phyloP scores from a whole-genome alignment of 2,329 filamentous ascomycete genomes.

The Arthrobotrys iridis region DNA sequence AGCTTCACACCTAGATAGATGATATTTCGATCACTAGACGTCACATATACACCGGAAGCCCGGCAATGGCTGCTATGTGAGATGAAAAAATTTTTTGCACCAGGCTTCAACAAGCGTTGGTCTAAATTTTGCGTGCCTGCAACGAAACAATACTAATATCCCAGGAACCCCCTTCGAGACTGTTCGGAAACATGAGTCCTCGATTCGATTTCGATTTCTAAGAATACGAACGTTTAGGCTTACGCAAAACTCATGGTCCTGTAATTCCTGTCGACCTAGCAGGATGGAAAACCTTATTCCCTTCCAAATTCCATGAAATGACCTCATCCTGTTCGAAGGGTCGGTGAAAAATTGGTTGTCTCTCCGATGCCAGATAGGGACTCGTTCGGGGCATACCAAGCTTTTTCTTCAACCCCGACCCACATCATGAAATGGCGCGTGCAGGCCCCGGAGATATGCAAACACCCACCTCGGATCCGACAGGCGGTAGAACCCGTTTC shows the following conservation, averaged over 20 bases:
- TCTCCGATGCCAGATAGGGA: constrained; percentile 5
- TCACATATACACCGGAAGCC: constrained; percentile 47
- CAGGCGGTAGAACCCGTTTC: constrained; percentile 26
- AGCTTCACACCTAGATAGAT: neutral
- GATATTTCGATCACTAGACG: neutral
- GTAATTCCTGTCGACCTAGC: constrained; percentile 23
- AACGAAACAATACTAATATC: constrained; percentile 21
- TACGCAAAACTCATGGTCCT: neutral
- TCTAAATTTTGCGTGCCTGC: constrained; percentile 10
- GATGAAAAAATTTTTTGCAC: neutral
- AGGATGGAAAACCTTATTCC: neutral
- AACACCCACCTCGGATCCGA: constrained; percentile 41
- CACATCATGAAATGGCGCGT: constrained; percentile 15
- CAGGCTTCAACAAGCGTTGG: too few relatives aligned
- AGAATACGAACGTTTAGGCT: neutral
- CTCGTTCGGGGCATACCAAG: constrained; percentile 28
- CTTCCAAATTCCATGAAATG: constrained; percentile 32
- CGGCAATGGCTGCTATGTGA: constrained; percentile 19
- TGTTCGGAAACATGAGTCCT: constrained; percentile 1
- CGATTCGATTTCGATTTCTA: neutral
- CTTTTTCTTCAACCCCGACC: constrained; percentile 26
- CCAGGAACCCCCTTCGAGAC: neutral
- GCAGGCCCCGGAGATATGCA: constrained; percentile 43
- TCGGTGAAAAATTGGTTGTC: constrained; percentile 26
- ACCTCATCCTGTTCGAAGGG: constrained; percentile 24